Evolutionary conservation across 495 filamentous ascomycete species (phyloP).

Genomic region (Platismatia glauca): DNA sequence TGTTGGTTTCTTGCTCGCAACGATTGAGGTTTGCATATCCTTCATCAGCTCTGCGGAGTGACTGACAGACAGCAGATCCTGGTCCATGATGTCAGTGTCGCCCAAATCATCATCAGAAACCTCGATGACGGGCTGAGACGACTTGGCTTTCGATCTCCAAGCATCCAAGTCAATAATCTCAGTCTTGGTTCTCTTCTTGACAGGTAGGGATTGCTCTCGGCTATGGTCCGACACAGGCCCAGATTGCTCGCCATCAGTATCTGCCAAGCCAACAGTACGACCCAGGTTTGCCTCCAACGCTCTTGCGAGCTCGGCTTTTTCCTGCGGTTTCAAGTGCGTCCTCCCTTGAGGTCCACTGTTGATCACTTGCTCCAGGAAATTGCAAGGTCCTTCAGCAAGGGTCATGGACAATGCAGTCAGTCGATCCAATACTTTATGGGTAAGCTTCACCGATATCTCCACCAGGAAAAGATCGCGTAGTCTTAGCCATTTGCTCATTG

Average conservation of each 20-base stretch:
- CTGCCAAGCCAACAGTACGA: conserved; percentile 39
- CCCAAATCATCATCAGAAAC: conserved; percentile 41
- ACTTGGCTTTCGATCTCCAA: conserved; percentile 27
- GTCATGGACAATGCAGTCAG: conserved; percentile 61
- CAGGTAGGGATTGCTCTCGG: conserved; percentile 13
- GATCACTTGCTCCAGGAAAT: conserved; percentile 53
- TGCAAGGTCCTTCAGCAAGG: conserved; percentile 50
- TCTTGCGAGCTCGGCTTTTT: conserved; percentile 73
- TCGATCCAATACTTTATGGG: conserved; percentile 62
- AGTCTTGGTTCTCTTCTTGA: conserved; percentile 49
- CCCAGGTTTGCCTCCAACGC: conserved; percentile 70
- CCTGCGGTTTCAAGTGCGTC: conserved; percentile 64
- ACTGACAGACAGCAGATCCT: conserved; percentile 38
- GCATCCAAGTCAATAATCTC: conserved; percentile 59
- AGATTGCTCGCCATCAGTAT: conserved; percentile 22
- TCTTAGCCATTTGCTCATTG: conserved; percentile 73
- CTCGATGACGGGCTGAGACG: conserved; percentile 25
- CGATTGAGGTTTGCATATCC: conserved; percentile 32
- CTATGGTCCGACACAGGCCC: conserved; percentile 14
- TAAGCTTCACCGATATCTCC: conserved; percentile 57
- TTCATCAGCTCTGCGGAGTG: conserved; percentile 42
- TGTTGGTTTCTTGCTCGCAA: conserved; percentile 32
- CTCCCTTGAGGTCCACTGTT: conserved; percentile 27
- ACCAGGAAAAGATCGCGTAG: conserved; percentile 78
- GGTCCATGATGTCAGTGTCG: conserved; percentile 33